Base-by-base conservation (phyloP, 139 green algal genomes). In the Tetratostichococcus sp. region DNA sequence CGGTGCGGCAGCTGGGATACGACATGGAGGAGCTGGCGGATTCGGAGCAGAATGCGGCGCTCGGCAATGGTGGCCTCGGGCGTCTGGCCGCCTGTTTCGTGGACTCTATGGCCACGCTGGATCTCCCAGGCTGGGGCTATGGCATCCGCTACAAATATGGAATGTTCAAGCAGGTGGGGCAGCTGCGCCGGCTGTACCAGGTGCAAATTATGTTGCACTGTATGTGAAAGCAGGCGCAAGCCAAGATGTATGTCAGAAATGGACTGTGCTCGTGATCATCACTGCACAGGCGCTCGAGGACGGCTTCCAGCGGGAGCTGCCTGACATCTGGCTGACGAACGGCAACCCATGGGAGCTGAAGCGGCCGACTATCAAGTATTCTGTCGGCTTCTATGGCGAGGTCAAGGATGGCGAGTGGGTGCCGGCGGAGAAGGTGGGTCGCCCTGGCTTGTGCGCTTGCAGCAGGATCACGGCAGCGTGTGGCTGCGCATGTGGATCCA, bases 131-230 rank as follows among this genome's bases (percentile, higher is more conserved):
- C 2, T 99, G 94, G 94, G 96, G 95, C 11, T 99, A 99, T 77
- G 96, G 96, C 78, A 97, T 99, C 78, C 91, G 96, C 23, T 99
- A 99, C 89, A 88, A 94, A 73, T 99, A 98, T 80, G 96, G 96
- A 71, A 98, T 99, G 96, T 99, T 99, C 84, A 84, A 89, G 35
- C 94, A 98, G 88, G 85, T 88, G 5, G 26, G 71, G 31, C 35
- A 21, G 8, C 8, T 50, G 8, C 39, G n/a, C 39, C 8, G 39
- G 39, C 8, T 14, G 39, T 50, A 22, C 14, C 39, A 50, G 39
- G 8, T 50, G 8, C 8, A 50, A 50, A 14, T 8, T 14, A 50
- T 8, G 39, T 14, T 50, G 8, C 39, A 50, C 8, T 14, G 14
- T 50, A 8, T 14, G 8, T 50, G 39, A 50, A n/a, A n/a, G n/a